These are phyloP conservation scores for Aegilops umbellulata DNA, from an alignment of 176 grass and related monocot species.

Conservation along the genomic window DNA sequence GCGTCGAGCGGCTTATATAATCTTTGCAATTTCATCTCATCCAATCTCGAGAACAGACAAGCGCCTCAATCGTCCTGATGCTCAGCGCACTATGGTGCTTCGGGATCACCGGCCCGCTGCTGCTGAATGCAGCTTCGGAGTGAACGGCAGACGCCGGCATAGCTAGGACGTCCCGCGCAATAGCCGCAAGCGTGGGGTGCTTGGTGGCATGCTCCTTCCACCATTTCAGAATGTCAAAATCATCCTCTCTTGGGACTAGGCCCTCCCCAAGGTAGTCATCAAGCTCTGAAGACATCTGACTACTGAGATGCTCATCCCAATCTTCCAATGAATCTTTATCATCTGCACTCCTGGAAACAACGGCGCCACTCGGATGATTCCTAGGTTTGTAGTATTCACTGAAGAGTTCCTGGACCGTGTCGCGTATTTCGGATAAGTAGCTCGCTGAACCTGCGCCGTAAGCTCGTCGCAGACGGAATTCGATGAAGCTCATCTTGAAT, in stretches of 20 bases:
- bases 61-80: conserved; percentile 52
- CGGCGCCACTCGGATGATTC: neutral
- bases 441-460: conserved; percentile 31
- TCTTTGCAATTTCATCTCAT: conserved; percentile 28
- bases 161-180: conserved; percentile 35
- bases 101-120: conserved; percentile 38
- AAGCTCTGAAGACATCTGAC: conserved; percentile 35
- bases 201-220: conserved; percentile 52
- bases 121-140: conserved; percentile 33
- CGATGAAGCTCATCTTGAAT: conserved; percentile 54
- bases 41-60: conserved; percentile 56
- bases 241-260: conserved; percentile 47
- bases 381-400: conserved; percentile 30
- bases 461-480: conserved; percentile 47
- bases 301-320: conserved; percentile 49
- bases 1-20: neutral
- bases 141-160: conserved; percentile 45
- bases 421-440: conserved; percentile 30
- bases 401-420: conserved; percentile 36
- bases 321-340: conserved; percentile 44
- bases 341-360: neutral
- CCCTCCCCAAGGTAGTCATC: conserved; percentile 47
- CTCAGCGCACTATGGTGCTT: conserved; percentile 38
- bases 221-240: conserved; percentile 54
- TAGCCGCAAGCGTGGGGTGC: conserved; percentile 38